phyloP scores from a whole-genome alignment of 345 rosid genomes.

The Toxicodendron radicans region DNA sequence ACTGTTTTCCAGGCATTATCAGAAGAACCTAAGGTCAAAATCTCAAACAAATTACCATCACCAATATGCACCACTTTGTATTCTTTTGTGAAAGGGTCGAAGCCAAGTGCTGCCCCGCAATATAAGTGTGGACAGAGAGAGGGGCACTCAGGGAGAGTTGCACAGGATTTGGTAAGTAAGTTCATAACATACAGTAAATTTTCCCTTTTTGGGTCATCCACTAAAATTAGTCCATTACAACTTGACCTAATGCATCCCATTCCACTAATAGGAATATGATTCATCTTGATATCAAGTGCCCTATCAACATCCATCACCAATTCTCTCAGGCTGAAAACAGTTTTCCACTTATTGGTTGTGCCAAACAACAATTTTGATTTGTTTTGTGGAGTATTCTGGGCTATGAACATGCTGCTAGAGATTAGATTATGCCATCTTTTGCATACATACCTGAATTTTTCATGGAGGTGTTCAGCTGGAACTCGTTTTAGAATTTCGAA shows the following conservation, averaged over 20 bases:
- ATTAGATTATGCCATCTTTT: conserved; percentile 7
- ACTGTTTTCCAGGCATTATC: conserved; percentile 16
- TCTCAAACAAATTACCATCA: too few species aligned
- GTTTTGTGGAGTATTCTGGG: not conserved
- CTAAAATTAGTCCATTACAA: too few species aligned
- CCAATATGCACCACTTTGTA: too few species aligned
- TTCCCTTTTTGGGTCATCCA: too few species aligned
- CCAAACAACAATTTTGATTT: not conserved
- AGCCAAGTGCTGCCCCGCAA: not conserved
- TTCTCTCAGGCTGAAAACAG: too few species aligned
- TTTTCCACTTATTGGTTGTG: too few species aligned
- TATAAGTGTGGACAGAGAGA: too few species aligned
- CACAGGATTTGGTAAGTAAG: too few species aligned
- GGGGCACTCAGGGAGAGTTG: conserved; percentile 16
- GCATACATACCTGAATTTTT: not conserved
- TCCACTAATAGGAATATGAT: too few species aligned
- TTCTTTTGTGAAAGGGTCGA: not conserved
- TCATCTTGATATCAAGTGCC: too few species aligned
- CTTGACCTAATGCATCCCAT: not conserved
- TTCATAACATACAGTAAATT: too few species aligned
- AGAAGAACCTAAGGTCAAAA: not conserved
- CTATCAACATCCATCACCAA: too few species aligned
- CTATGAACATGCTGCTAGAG: not conserved
- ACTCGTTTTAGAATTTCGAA: not conserved
- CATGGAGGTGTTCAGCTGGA: not conserved